A percentile compares a stretch with the other conserved stretches of the same genome.
Evolutionary conservation across 2,329 filamentous ascomycete genomes (phyloP).

Genomic region (Fusarium brachygibbosum): DNA sequence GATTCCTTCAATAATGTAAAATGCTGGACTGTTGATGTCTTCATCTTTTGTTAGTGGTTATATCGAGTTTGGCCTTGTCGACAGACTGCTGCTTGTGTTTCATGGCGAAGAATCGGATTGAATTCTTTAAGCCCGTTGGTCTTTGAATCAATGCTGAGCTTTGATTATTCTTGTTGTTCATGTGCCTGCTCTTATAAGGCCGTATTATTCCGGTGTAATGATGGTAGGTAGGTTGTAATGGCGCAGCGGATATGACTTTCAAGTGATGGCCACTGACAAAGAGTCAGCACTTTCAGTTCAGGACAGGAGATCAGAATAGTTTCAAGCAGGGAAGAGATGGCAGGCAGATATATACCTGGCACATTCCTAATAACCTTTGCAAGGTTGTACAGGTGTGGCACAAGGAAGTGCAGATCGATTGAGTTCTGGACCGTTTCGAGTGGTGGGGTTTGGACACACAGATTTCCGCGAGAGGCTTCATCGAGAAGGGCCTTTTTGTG

Average conservation of each 20-base stretch:
- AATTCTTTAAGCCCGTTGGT: no score
- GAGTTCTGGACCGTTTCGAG: constrained; percentile 49
- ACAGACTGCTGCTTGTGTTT: background rate
- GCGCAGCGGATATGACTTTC: background rate
- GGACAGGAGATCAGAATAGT: background rate
- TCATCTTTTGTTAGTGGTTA: background rate
- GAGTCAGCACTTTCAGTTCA: background rate
- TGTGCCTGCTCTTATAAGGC: background rate
- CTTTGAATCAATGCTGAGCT: background rate
- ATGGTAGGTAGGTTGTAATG: background rate
- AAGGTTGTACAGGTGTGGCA: constrained; percentile 46
- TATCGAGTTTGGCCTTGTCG: background rate
- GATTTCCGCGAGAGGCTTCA: constrained; percentile 27
- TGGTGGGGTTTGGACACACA: constrained; percentile 42
- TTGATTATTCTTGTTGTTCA: background rate
- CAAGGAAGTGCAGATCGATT: constrained; percentile 50
- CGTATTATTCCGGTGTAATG: background rate
- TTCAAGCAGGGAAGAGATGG: constrained; percentile 23
- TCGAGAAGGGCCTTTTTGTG: constrained; percentile 31
- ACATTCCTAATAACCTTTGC: constrained; percentile 24
- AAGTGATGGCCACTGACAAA: background rate
- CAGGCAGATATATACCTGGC: constrained; percentile 40
- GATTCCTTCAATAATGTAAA: background rate
- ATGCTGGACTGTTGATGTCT: background rate
- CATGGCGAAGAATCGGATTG: background rate